Evolutionary conservation across 306 rosid genomes (phyloP).

Genomic region (Cucumis sativus): Cucumber_9930_V3 NC_026659.2:5579001-5579500

Average conservation of each 20-base stretch:
- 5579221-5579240: neutral
- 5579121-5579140: neutral
- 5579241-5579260: neutral
- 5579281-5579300: neutral
- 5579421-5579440: too few relatives aligned
- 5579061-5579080: neutral
- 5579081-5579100: neutral
- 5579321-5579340: too few relatives aligned
- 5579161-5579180: constrained; percentile 1
- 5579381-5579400: too few relatives aligned
- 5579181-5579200: neutral
- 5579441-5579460: too few relatives aligned
- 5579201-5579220: neutral
- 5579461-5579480: too few relatives aligned
- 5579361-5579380: too few relatives aligned
- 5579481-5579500: too few relatives aligned
- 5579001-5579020: neutral
- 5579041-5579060: neutral
- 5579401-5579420: too few relatives aligned
- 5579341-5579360: too few relatives aligned
- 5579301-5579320: neutral
- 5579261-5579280: neutral
- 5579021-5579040: neutral
- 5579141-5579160: neutral
- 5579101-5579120: neutral